Evolutionary conservation across 1,284 basidiomycete species (phyloP).

Genomic region (Sporisorium iseilematis-ciliati): DNA sequence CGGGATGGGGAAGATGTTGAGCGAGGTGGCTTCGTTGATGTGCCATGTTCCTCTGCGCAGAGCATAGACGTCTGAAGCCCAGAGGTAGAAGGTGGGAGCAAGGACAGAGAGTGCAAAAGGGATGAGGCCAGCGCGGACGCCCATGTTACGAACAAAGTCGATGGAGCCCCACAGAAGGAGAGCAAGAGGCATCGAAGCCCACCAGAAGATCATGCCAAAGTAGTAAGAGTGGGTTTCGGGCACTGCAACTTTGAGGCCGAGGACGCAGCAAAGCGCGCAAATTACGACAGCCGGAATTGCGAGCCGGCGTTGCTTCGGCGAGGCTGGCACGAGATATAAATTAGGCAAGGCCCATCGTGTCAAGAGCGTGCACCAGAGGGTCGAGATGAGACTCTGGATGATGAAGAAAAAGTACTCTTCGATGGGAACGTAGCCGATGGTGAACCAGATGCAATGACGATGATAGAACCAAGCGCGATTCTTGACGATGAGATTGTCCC

Average conservation of each 20-base stretch:
- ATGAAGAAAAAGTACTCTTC: conserved; percentile 67
- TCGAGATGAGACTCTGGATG: conserved; percentile 63
- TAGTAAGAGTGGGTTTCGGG: conserved; percentile 53
- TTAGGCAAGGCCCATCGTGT: conserved; percentile 60
- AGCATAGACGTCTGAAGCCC: conserved; percentile 59
- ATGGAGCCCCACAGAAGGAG: conserved; percentile 56
- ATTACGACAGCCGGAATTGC: conserved; percentile 15
- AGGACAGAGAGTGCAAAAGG: conserved; percentile 33
- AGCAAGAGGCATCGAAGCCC: conserved; percentile 56
- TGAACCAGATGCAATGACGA: conserved; percentile 58
- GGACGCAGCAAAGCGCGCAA: conserved; percentile 11
- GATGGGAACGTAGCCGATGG: conserved; percentile 59
- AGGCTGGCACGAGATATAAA: conserved; percentile 28
- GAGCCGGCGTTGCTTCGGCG: conserved; percentile 2
- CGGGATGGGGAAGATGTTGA: conserved; percentile 60
- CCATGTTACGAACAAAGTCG: conserved; percentile 47
- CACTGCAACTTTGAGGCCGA: conserved; percentile 28
- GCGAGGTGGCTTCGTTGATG: conserved; percentile 58
- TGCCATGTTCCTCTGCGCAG: conserved; percentile 63
- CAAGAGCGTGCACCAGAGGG: conserved; percentile 55
- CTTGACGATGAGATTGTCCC: conserved; percentile 62
- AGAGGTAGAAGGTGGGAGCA: conserved; percentile 54
- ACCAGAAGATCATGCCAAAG: conserved; percentile 65
- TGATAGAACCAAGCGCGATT: conserved; percentile 63
- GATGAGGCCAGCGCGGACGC: conserved; percentile 17